phyloP scores from a whole-genome alignment of 352 stramenopile genomes.

The Ophiocytium majus region DNA sequence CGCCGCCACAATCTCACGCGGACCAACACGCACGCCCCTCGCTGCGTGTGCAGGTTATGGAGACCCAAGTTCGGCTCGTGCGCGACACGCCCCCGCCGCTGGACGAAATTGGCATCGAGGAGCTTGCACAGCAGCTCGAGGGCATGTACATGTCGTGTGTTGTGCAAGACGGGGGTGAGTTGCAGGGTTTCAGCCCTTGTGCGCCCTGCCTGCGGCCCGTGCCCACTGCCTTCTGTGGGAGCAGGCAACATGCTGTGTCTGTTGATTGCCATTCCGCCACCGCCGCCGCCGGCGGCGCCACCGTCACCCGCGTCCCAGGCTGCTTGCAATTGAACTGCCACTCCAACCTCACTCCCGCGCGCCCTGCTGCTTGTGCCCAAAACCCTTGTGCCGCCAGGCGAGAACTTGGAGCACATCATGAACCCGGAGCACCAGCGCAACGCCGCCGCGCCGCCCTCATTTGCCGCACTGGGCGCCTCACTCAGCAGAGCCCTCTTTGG shows the following conservation, averaged over 20 bases:
- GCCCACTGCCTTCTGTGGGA: too few relatives aligned
- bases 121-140: slow-evolving; percentile 32
- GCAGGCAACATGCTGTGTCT: too few relatives aligned
- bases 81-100: slow-evolving; percentile 28
- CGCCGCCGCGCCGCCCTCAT: background rate
- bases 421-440: background rate
- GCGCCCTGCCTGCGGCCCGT: too few relatives aligned
- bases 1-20: background rate
- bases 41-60: slow-evolving; percentile 25
- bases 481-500: background rate
- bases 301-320: too few relatives aligned
- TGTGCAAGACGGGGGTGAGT: background rate
- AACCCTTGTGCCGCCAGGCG: too few relatives aligned
- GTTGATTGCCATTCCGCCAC: too few relatives aligned
- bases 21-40: too few relatives aligned
- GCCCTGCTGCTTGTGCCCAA: too few relatives aligned
- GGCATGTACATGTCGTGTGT: slow-evolving; percentile 42
- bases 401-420: background rate
- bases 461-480: background rate
- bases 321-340: too few relatives aligned
- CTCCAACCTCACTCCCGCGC: too few relatives aligned
- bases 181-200: too few relatives aligned
- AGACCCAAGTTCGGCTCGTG: slow-evolving; percentile 33
- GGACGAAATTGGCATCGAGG: slow-evolving; percentile 33
- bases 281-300: too few relatives aligned